A percentile compares a stretch with the other conserved stretches of the same genome.
Evolutionary conservation across 352 stramenopile species (phyloP).

Genomic region (Phytophthora cajani): DNA sequence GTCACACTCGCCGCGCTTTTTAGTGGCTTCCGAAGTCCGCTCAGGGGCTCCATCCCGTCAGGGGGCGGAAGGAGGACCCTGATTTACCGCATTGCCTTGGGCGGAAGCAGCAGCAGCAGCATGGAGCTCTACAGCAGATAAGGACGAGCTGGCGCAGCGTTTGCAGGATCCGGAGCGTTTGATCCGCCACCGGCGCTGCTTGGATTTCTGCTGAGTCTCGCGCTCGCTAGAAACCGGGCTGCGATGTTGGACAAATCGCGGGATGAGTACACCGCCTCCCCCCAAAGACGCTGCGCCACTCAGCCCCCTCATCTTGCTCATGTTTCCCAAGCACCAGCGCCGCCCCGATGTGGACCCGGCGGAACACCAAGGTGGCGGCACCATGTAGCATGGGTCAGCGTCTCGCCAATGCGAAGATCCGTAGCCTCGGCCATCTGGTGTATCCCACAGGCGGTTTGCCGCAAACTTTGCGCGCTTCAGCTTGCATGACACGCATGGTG

Average conservation of each 20-base stretch:
- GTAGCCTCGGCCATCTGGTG: no score
- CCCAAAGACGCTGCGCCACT: conserved; percentile 29
- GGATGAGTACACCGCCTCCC: conserved; percentile 23
- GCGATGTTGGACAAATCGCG: conserved; percentile 32
- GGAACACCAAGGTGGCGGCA: background rate
- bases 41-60: background rate
- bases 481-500: conserved; percentile 10
- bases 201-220: conserved; percentile 7
- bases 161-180: conserved; percentile 15
- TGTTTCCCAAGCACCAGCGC: conserved; percentile 22
- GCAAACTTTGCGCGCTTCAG: no score
- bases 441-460: background rate
- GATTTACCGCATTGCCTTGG: conserved; percentile 19
- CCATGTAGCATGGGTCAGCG: background rate
- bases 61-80: conserved; percentile 17
- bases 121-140: no score
- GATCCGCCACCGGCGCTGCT: conserved; percentile 20
- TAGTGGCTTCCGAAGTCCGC: conserved; percentile 18
- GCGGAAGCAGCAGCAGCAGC: no score
- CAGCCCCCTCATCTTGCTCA: conserved; percentile 16
- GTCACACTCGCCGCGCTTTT: conserved; percentile 20
- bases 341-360: background rate
- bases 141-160: no score
- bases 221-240: conserved; percentile 22
- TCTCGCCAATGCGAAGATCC: conserved; percentile 21